phyloP scores from a whole-genome alignment of 805 yeast genomes.

The Candida patagonica region DNA sequence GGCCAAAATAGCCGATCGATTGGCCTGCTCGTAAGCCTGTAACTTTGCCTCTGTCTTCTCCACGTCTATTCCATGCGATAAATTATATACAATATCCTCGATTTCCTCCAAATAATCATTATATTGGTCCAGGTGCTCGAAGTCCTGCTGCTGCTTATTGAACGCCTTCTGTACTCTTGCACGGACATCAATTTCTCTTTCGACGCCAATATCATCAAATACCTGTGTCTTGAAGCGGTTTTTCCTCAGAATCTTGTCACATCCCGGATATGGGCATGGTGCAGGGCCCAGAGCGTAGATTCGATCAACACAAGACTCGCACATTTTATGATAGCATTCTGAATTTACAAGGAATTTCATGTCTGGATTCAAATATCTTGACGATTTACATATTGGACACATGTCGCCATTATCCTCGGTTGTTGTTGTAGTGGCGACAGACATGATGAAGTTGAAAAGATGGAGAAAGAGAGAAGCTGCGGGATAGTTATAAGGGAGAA shows the following conservation, averaged over 20 bases:
- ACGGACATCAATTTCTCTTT: conserved; percentile 85
- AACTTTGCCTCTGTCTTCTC: conserved; percentile 58
- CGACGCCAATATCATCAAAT: conserved; percentile 84
- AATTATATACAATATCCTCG: conserved; percentile 70
- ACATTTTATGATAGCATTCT: conserved; percentile 95
- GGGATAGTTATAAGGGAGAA: not conserved
- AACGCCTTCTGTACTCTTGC: conserved; percentile 66
- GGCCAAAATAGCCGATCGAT: conserved; percentile 64
- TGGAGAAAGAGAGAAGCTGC: not conserved
- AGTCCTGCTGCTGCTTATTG: conserved; percentile 73
- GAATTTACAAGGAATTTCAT: conserved; percentile 89
- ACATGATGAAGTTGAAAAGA: not conserved
- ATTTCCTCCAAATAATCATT: conserved; percentile 76
- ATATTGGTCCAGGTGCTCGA: conserved; percentile 47
- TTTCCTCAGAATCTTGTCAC: conserved; percentile 79
- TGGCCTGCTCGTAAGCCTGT: conserved; percentile 55
- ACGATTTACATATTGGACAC: conserved; percentile 97
- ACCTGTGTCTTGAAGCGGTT: conserved; percentile 86
- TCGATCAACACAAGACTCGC: conserved; percentile 92
- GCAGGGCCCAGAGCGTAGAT: conserved; percentile 93
- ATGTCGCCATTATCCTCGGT: conserved; percentile 40
- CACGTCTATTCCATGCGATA: conserved; percentile 60
- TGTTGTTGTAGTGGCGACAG: conserved; percentile 5
- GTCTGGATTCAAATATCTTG: conserved; percentile 85
- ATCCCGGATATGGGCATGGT: conserved; percentile 88